phyloP scores from a whole-genome alignment of 805 yeast genomes.

The Yarrowia hollandica region DNA sequence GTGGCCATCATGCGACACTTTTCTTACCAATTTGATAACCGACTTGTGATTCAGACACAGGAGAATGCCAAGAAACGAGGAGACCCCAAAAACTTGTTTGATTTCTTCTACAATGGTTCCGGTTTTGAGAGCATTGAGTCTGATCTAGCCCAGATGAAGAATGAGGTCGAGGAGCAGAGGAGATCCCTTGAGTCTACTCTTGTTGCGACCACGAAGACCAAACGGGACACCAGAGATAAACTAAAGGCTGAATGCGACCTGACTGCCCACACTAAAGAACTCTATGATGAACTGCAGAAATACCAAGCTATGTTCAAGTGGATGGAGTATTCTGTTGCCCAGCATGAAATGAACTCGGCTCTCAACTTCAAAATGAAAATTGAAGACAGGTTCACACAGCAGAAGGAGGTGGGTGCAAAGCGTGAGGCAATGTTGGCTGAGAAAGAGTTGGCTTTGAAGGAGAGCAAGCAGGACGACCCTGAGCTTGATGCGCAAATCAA shows the following conservation, averaged over 20 bases:
- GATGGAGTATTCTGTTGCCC: neutral
- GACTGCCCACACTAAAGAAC: neutral
- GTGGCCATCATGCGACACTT: conserved; percentile 68
- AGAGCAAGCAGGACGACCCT: neutral
- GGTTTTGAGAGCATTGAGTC: conserved; percentile 59
- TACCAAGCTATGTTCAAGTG: conserved; percentile 4
- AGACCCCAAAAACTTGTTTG: conserved; percentile 68
- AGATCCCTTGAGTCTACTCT: conserved; percentile 46
- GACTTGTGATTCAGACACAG: conserved; percentile 89
- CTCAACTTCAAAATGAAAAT: neutral
- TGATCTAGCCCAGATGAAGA: conserved; percentile 45
- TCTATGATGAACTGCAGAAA: neutral
- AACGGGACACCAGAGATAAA: conserved; percentile 24
- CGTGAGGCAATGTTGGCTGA: neutral
- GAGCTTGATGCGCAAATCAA: neutral
- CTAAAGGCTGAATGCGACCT: conserved; percentile 8
- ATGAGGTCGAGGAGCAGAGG: conserved; percentile 45
- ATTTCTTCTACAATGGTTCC: conserved; percentile 78
- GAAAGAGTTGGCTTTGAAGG: neutral
- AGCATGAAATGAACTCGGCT: neutral
- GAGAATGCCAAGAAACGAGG: conserved; percentile 87
- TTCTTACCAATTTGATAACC: conserved; percentile 81
- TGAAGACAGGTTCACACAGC: neutral
- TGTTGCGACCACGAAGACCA: conserved; percentile 45
- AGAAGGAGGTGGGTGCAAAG: neutral